Conservation (phyloP, 1,284 basidiomycete species). For the Puccinia hordei region DNA sequence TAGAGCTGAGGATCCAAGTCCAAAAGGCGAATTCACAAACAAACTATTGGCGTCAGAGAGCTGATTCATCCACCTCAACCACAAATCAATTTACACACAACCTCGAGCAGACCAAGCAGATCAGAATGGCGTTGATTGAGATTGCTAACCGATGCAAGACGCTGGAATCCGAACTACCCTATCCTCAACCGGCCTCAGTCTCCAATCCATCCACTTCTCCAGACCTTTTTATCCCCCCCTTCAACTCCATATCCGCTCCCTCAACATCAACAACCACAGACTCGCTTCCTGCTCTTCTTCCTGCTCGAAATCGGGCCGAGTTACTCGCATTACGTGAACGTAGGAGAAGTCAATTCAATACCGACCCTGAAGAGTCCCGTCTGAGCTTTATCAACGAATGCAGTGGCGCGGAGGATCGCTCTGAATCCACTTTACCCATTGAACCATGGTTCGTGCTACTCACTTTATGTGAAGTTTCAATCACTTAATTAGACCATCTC, state of each 20-base stretch:
- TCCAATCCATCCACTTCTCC: slow-evolving; percentile 18
- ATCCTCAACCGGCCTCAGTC: not conserved
- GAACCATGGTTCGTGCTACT: slow-evolving; percentile 11
- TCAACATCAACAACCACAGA: not conserved
- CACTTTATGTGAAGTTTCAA: not conserved
- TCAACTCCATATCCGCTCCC: not conserved
- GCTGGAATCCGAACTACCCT: slow-evolving; percentile 13
- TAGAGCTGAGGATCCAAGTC: slow-evolving; percentile 15
- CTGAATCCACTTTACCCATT: slow-evolving; percentile 21
- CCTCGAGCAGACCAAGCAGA: not conserved
- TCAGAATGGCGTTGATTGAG: slow-evolving; percentile 36
- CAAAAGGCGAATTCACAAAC: slow-evolving; percentile 8
- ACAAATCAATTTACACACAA: not conserved
- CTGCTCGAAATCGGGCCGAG: slow-evolving; percentile 10
- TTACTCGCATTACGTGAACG: slow-evolving; percentile 34
- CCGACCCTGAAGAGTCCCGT: slow-evolving; percentile 22
- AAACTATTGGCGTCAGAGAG: slow-evolving; percentile 9
- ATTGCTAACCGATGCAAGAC: slow-evolving; percentile 36
- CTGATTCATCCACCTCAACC: not conserved
- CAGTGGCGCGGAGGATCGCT: slow-evolving; percentile 21
- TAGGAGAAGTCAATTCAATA: slow-evolving; percentile 25
- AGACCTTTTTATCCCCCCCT: not conserved
- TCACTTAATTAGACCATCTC: no score
- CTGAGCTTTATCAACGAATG: slow-evolving; percentile 38
- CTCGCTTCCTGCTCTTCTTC: not conserved